These are phyloP conservation scores for Penicillium salamii DNA, from an alignment of 495 filamentous ascomycete species.

Conservation along the genomic window DNA sequence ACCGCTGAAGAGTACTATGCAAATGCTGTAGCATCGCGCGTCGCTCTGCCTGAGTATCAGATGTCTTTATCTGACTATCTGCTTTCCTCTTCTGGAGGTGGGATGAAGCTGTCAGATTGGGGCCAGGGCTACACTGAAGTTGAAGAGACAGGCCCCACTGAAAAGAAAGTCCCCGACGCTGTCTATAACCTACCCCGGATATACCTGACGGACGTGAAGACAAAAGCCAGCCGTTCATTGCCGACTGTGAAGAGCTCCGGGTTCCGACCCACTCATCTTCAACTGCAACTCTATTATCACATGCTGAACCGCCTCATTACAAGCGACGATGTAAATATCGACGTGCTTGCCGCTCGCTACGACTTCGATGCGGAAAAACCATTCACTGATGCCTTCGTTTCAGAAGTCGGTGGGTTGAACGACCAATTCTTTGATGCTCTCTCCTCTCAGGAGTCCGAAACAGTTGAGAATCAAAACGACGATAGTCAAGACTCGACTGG, in stretches of 20 bases:
- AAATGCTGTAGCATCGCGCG: constrained; percentile 30
- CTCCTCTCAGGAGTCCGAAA: constrained; percentile 31
- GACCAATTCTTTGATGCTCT: constrained; percentile 50
- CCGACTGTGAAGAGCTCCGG: constrained; percentile 61
- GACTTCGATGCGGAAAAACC: constrained; percentile 55
- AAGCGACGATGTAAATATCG: constrained; percentile 63
- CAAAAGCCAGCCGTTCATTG: constrained; percentile 58
- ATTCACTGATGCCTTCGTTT: constrained; percentile 80
- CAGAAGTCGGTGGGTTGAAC: constrained; percentile 69
- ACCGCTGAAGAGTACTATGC: constrained; percentile 37
- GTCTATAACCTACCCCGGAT: constrained; percentile 41
- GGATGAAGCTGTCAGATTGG: constrained; percentile 35
- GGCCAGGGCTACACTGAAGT: constrained; percentile 5
- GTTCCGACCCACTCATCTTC: constrained; percentile 75
- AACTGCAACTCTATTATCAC: constrained; percentile 89
- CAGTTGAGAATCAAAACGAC: constrained; percentile 22
- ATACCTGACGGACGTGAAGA: constrained; percentile 89
- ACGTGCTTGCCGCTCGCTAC: constrained; percentile 66
- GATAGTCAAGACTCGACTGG: constrained; percentile 49
- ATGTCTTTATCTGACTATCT: constrained; percentile 52
- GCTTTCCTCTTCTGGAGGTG: constrained; percentile 39
- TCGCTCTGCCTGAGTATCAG: constrained; percentile 50
- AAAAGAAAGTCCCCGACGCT: constrained; percentile 18
- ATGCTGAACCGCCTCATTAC: constrained; percentile 73
- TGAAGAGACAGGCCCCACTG: neutral